Evolutionary conservation across 176 grass and related monocot species (phyloP).

Genomic region (Juncus effusus): DNA sequence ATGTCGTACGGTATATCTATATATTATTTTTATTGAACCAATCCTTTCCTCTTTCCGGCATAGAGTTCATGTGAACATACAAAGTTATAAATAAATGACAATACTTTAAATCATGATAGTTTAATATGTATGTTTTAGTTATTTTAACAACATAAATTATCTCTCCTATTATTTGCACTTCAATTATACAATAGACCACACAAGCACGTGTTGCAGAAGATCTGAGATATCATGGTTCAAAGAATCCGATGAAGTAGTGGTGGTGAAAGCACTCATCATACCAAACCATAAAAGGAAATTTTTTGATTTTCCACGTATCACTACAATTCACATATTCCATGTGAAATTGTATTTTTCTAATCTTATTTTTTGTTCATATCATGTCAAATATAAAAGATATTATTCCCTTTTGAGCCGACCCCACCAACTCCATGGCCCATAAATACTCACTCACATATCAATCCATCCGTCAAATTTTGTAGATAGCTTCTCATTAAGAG

Average conservation of each 20-base stretch:
- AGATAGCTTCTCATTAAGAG: background rate
- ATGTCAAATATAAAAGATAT: slow-evolving; percentile 7
- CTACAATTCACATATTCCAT: background rate
- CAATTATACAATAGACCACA: background rate
- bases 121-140: too few species aligned
- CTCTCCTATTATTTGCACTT: too few species aligned
- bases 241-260: background rate
- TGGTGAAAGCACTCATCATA: slow-evolving; percentile 11
- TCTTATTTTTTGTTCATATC: slow-evolving; percentile 21
- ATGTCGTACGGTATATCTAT: too few species aligned
- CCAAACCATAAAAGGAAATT: slow-evolving; percentile 31
- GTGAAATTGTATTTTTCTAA: slow-evolving; percentile 20
- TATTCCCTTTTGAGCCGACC: slow-evolving; percentile 4
- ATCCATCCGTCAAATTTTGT: slow-evolving; percentile 20
- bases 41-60: too few species aligned
- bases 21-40: too few species aligned
- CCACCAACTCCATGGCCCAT: slow-evolving; percentile 9
- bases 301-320: slow-evolving; percentile 12
- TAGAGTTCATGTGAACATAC: too few species aligned
- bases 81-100: too few species aligned
- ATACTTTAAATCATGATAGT: too few species aligned
- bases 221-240: background rate
- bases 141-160: too few species aligned
- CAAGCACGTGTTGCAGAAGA: background rate
- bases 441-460: slow-evolving; percentile 23